A percentile compares a stretch with the other conserved stretches of the same genome.
Evolutionary conservation across 441 rosid genomes (phyloP).

Genomic region (Kokia cookei): DNA sequence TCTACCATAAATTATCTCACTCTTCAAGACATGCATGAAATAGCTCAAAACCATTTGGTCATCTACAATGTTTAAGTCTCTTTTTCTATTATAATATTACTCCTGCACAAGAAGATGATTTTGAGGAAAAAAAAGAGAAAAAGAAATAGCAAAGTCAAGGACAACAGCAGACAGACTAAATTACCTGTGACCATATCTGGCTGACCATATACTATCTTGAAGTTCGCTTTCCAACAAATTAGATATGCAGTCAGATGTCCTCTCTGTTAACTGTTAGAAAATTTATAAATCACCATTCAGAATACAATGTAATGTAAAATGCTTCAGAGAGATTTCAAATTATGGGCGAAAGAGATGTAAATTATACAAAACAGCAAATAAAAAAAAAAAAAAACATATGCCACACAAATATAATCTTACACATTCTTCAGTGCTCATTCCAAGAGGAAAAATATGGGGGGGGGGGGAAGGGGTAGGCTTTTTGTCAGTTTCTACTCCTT

Average conservation of each 20-base stretch:
- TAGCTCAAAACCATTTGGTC: background rate
- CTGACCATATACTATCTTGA: conserved; percentile 47
- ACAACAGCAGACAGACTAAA: conserved; percentile 6
- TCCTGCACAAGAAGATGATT: background rate
- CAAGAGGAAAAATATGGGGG: background rate
- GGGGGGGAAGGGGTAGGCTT: too few relatives aligned
- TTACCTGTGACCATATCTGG: conserved; percentile 51
- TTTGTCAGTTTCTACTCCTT: background rate
- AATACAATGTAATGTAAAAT: background rate
- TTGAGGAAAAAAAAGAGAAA: background rate
- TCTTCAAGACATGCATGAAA: conserved; percentile 1
- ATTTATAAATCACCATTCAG: conserved; percentile 6
- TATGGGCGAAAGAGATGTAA: background rate
- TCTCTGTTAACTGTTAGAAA: conserved; percentile 44
- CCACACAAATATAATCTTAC: background rate
- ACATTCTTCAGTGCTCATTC: background rate
- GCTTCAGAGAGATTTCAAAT: conserved; percentile 2
- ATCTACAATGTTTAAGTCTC: background rate
- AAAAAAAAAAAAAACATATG: background rate
- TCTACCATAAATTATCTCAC: background rate
- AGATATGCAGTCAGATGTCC: conserved; percentile 44
- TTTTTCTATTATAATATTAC: background rate
- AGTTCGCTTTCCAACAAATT: conserved; percentile 55
- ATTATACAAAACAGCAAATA: background rate
- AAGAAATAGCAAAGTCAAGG: background rate